phyloP scores from a whole-genome alignment of 805 yeast genomes.

The Yarrowia yakushimensis region DNA sequence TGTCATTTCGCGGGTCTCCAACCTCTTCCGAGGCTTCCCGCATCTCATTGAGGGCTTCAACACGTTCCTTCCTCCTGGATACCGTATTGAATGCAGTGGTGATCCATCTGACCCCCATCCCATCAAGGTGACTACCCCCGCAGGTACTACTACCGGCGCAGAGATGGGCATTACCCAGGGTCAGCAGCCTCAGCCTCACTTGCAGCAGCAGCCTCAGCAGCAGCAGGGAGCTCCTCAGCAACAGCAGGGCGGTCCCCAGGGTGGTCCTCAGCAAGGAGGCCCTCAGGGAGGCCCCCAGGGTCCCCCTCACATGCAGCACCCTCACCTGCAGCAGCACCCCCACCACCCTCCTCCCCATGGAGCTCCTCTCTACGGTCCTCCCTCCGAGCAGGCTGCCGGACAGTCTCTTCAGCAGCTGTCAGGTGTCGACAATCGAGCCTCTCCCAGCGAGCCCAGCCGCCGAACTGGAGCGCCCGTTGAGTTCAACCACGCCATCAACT shows the following conservation, averaged over 20 bases:
- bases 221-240: slow-evolving; percentile 26
- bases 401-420: slow-evolving; percentile 39
- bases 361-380: slow-evolving; percentile 23
- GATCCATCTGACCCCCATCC: slow-evolving; percentile 91
- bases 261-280: slow-evolving; percentile 25
- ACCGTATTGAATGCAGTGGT: slow-evolving; percentile 80
- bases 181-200: slow-evolving; percentile 32
- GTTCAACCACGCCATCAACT: slow-evolving; percentile 93
- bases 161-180: slow-evolving; percentile 32
- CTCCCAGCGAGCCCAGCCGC: slow-evolving; percentile 29
- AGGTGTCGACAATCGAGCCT: slow-evolving; percentile 41
- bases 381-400: slow-evolving; percentile 26
- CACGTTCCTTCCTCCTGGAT: slow-evolving; percentile 96
- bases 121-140: slow-evolving; percentile 91
- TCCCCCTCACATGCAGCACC: slow-evolving; percentile 28
- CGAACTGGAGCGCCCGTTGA: slow-evolving; percentile 67
- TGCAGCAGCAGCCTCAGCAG: slow-evolving; percentile 27
- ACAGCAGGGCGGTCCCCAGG: slow-evolving; percentile 28
- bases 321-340: slow-evolving; percentile 20
- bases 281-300: slow-evolving; percentile 26
- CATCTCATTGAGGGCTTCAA: slow-evolving; percentile 92
- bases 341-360: slow-evolving; percentile 20
- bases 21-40: slow-evolving; percentile 88
- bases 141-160: slow-evolving; percentile 67
- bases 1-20: slow-evolving; percentile 91